A percentile compares a stretch with the other conserved stretches of the same genome.
Evolutionary conservation across 768 basidiomycete species (phyloP).

Genomic region (Gymnopilus dilepis): DNA sequence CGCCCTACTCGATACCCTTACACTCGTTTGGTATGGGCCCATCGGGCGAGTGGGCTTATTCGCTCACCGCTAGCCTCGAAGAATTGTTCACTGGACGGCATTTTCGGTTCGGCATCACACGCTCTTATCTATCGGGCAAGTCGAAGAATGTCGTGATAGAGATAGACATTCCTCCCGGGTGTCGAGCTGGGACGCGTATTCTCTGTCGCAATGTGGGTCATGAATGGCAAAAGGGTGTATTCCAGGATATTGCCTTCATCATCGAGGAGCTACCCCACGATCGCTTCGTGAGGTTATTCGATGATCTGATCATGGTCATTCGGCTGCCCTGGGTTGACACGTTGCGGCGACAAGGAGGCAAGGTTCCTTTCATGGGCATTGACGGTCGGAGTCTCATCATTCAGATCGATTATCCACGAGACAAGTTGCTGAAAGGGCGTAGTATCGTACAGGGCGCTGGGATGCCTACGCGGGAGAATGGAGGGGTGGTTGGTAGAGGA

Average conservation of each 20-base stretch:
- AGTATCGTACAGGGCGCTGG: conserved; percentile 61
- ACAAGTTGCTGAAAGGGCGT: conserved; percentile 54
- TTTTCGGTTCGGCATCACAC: conserved; percentile 64
- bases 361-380: conserved; percentile 58
- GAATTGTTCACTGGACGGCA: conserved; percentile 63
- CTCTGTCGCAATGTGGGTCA: conserved; percentile 70
- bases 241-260: conserved; percentile 72
- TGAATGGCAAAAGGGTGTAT: conserved; percentile 57
- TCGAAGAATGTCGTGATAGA: conserved; percentile 62
- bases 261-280: conserved; percentile 64
- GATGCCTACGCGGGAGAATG: conserved; percentile 68
- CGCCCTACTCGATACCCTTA: conserved; percentile 45
- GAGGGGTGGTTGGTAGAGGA: conserved; percentile 59
- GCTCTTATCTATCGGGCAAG: conserved; percentile 53
- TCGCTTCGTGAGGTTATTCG: conserved; percentile 58
- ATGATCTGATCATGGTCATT: conserved; percentile 61
- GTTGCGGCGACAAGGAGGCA: conserved; percentile 51
- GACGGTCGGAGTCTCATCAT: conserved; percentile 60
- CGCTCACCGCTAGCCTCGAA: conserved; percentile 63
- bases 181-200: conserved; percentile 63
- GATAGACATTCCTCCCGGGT: conserved; percentile 65
- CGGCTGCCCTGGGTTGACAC: conserved; percentile 61
- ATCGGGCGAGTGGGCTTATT: conserved; percentile 71
- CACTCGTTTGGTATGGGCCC: conserved; percentile 45
- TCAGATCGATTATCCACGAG: conserved; percentile 57